phyloP scores from a whole-genome alignment of 2,329 filamentous ascomycete species.

The Calonectria ilicicola region DNA sequence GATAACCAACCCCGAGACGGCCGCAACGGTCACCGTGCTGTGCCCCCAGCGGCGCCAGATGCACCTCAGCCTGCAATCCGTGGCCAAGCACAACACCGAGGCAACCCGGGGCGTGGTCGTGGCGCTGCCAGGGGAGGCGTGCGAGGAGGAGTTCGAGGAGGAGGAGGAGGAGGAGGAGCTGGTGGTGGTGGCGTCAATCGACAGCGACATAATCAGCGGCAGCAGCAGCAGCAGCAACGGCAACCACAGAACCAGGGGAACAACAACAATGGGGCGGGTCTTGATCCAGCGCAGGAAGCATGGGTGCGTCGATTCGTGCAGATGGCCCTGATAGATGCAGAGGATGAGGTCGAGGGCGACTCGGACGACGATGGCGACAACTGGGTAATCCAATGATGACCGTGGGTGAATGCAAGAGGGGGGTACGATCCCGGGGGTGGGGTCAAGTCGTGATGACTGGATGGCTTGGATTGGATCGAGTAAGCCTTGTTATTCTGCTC shows the following conservation, averaged over 20 bases:
- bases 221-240: conserved; percentile 32
- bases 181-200: conserved; percentile 38
- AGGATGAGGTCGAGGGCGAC: conserved; percentile 61
- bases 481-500: conserved; percentile 8
- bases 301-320: conserved; percentile 68
- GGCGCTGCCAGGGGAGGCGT: conserved; percentile 25
- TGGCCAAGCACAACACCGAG: conserved; percentile 39
- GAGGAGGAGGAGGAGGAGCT: conserved; percentile 25
- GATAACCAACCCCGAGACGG: conserved; percentile 49
- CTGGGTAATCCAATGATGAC: conserved; percentile 40
- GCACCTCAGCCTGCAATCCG: conserved; percentile 44
- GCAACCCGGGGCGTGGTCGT: conserved; percentile 32
- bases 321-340: conserved; percentile 65
- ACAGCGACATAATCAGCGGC: conserved; percentile 38
- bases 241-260: conserved; percentile 41
- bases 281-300: conserved; percentile 61
- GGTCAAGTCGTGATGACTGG: not conserved
- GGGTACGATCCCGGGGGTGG: conserved; percentile 13
- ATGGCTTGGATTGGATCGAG: conserved; percentile 13
- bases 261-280: conserved; percentile 42
- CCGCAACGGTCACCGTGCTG: conserved; percentile 36
- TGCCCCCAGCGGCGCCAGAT: conserved; percentile 46
- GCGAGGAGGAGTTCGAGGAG: conserved; percentile 41
- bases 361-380: conserved; percentile 48
- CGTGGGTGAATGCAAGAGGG: not conserved